Conservation (phyloP, 257 asterid genomes). For the Parsonsia alboflavescens region DNA sequence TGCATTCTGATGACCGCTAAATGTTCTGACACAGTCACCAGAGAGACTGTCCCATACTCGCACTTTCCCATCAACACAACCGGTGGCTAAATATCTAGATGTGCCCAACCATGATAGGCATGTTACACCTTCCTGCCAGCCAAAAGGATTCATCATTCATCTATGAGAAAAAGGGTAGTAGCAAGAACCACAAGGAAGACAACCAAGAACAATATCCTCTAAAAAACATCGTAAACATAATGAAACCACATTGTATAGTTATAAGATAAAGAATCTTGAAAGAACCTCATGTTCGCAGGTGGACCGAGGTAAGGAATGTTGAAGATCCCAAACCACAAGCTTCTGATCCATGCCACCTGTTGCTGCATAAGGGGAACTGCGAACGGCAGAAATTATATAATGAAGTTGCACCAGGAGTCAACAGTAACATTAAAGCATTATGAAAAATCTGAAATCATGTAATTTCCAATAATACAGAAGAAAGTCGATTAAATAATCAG, state of each 20-base stretch:
- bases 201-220: not conserved
- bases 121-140: conserved; percentile 58
- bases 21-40: conserved; percentile 54
- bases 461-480: not conserved
- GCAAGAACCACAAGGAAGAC: not conserved
- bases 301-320: conserved; percentile 62
- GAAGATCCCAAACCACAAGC: conserved; percentile 80
- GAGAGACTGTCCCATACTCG: conserved; percentile 83
- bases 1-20: conserved; percentile 59
- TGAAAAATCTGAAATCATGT: too few relatives aligned
- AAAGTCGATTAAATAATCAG: not conserved
- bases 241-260: not conserved
- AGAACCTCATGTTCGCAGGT: conserved; percentile 76
- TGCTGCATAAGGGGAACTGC: conserved; percentile 72
- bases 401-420: not conserved
- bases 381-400: not conserved
- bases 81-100: conserved; percentile 59
- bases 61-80: conserved; percentile 69
- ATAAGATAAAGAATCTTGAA: not conserved
- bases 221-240: too few relatives aligned
- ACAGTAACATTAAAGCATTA: not conserved
- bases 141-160: not conserved
- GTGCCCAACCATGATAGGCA: conserved; percentile 67
- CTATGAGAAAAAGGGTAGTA: not conserved
- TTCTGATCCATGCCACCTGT: conserved; percentile 88